Conservation (phyloP, 2,329 filamentous ascomycete species). For the Alternaria conjuncta region DNA sequence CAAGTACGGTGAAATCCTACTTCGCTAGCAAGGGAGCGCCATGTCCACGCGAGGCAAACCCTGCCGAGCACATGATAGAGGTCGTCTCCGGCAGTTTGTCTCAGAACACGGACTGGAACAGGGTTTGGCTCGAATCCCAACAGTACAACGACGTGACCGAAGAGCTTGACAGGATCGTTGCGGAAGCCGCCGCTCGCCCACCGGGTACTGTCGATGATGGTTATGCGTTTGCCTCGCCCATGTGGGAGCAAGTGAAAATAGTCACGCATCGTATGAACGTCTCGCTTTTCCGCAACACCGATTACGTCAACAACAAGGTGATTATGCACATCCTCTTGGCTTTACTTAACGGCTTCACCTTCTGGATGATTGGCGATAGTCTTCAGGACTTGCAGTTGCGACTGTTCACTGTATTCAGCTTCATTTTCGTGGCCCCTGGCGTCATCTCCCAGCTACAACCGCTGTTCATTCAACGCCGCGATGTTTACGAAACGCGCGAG, state of each 20-base stretch:
- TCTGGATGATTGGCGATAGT: conserved; percentile 20
- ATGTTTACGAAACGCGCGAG: conserved; percentile 63
- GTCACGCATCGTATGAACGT: conserved; percentile 19
- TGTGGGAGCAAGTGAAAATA: conserved; percentile 19
- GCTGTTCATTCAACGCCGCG: conserved; percentile 51
- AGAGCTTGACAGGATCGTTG: conserved; percentile 44
- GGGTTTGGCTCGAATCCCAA: conserved; percentile 44
- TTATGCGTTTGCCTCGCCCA: conserved; percentile 28
- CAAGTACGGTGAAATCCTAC: conserved; percentile 66
- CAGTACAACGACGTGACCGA: conserved; percentile 33
- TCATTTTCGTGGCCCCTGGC: conserved; percentile 47
- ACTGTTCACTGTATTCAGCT: conserved; percentile 57
- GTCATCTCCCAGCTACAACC: conserved; percentile 48
- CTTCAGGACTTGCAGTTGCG: conserved; percentile 48
- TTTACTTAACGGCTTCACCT: conserved; percentile 25
- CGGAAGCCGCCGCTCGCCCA: conserved; percentile 40
- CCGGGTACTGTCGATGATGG: conserved; percentile 45
- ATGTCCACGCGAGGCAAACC: conserved; percentile 57
- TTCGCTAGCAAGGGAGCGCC: conserved; percentile 60
- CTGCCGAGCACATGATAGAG: conserved; percentile 79
- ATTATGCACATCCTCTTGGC: conserved; percentile 14
- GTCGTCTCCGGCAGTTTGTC: conserved; percentile 58
- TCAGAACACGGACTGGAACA: conserved; percentile 31
- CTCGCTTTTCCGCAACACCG: conserved; percentile 15
- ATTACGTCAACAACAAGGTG: conserved; percentile 25